These are phyloP conservation scores for Dactylellina parvicollis DNA, from an alignment of 2,329 filamentous ascomycete genomes.

Conservation along the genomic window DNA sequence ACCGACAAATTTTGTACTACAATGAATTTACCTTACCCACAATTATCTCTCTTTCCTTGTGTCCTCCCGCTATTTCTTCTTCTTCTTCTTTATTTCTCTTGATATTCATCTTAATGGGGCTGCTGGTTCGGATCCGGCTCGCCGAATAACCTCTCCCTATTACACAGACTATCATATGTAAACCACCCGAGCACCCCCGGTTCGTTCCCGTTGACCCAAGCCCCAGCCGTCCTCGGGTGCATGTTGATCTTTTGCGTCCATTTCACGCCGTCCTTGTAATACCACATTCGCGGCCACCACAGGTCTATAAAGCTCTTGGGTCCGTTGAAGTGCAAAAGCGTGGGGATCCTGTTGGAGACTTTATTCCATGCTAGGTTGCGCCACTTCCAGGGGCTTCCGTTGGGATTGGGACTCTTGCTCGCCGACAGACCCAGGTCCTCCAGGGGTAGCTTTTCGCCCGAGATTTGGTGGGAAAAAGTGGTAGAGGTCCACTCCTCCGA, in stretches of 20 bases:
- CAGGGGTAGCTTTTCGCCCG: conserved; percentile 17
- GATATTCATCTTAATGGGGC: background rate
- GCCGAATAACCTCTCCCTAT: conserved; percentile 31
- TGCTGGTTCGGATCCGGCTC: conserved; percentile 25
- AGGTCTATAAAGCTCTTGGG: conserved; percentile 49
- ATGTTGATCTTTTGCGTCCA: conserved; percentile 40
- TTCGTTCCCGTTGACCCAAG: conserved; percentile 28
- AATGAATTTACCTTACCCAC: too few relatives aligned
- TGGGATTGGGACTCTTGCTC: conserved; percentile 42
- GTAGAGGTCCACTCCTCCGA: conserved; percentile 40
- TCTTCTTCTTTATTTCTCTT: background rate
- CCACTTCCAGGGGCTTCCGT: conserved; percentile 52
- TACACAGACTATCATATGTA: conserved; percentile 41
- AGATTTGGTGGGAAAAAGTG: conserved; percentile 27
- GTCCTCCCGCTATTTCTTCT: background rate
- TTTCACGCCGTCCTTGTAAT: conserved; percentile 38
- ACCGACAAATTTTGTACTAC: background rate
- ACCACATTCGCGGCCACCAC: conserved; percentile 54
- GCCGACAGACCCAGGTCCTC: conserved; percentile 41
- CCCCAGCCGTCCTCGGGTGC: conserved; percentile 22
- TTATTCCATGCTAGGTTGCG: conserved; percentile 50
- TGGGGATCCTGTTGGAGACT: conserved; percentile 45
- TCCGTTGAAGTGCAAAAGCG: conserved; percentile 53
- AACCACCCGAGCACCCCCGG: conserved; percentile 28
- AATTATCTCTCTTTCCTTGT: background rate